Evolutionary conservation across 2,329 filamentous ascomycete species (phyloP).

Genomic region (Emydomyces testavorans): DNA sequence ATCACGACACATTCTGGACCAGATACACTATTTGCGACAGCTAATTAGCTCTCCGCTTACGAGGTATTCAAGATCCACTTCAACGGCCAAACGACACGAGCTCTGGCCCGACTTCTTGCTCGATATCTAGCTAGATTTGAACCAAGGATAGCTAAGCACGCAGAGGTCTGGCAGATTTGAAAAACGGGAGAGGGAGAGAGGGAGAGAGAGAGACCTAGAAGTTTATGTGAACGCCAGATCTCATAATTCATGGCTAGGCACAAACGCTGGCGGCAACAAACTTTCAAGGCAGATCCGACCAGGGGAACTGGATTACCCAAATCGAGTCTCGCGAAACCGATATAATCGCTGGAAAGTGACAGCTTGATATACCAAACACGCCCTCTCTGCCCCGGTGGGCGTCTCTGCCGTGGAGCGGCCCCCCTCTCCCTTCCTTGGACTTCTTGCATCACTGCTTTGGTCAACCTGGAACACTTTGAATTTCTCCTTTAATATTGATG

Average conservation of each 20-base stretch:
- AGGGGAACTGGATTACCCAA: slow-evolving; percentile 6
- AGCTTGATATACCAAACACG: not conserved
- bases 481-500: slow-evolving; percentile 13
- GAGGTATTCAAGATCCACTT: no score
- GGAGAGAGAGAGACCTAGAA: not conserved
- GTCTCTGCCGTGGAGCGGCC: slow-evolving; percentile 2
- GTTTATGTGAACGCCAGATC: not conserved
- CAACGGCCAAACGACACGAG: no score
- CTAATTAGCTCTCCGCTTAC: no score
- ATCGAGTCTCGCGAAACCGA: slow-evolving; percentile 11
- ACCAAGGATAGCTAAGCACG: no score
- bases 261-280: slow-evolving; percentile 12
- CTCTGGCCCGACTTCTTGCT: no score
- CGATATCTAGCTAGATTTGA: no score
- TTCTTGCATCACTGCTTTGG: slow-evolving; percentile 4
- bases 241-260: slow-evolving; percentile 9
- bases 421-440: not conserved
- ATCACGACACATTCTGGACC: not conserved
- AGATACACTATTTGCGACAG: not conserved
- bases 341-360: not conserved
- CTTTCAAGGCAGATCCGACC: slow-evolving; percentile 8
- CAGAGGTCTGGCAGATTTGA: not conserved
- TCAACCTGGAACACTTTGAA: slow-evolving; percentile 1
- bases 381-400: not conserved
- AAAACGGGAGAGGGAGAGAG: not conserved